Percentiles rank a stretch among this genome's conserved stretches.
phyloP scores from a whole-genome alignment of 1,284 basidiomycete species.

The Rhodotorula mucilaginosa region DNA sequence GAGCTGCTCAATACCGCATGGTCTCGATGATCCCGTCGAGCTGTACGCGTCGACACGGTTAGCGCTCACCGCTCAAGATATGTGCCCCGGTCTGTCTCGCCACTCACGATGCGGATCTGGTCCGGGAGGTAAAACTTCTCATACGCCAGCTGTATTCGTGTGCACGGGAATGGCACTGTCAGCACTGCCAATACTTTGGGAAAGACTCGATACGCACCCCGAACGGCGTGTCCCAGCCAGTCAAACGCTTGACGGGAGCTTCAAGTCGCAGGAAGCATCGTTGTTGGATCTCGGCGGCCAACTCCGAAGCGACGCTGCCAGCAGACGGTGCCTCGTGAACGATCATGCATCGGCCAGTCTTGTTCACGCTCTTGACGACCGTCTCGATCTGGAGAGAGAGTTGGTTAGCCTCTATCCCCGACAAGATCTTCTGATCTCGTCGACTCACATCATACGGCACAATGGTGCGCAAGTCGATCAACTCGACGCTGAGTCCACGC shows the following conservation, averaged over 20 bases:
- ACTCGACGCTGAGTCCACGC: constrained; percentile 72
- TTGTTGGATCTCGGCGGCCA: constrained; percentile 79
- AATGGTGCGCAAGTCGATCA: constrained; percentile 87
- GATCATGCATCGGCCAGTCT: constrained; percentile 79
- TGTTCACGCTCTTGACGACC: constrained; percentile 73
- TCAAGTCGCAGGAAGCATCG: constrained; percentile 80
- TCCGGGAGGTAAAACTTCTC: constrained; percentile 91
- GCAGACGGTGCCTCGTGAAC: constrained; percentile 86
- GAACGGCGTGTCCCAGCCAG: constrained; percentile 68
- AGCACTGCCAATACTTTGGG: constrained; percentile 40
- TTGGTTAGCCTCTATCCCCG: no score
- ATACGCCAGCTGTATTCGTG: constrained; percentile 62
- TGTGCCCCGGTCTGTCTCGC: no score
- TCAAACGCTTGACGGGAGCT: constrained; percentile 79
- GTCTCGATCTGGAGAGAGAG: constrained; percentile 53
- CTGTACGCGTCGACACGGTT: not conserved
- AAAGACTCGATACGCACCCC: constrained; percentile 57
- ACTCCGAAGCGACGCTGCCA: constrained; percentile 80
- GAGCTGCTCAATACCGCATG: constrained; percentile 60
- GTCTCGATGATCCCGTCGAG: constrained; percentile 81
- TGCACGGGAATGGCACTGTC: not conserved
- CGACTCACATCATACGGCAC: constrained; percentile 74
- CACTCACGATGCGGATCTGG: constrained; percentile 61
- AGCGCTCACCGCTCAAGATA: not conserved
- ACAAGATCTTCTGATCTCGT: not conserved